Base-by-base conservation (phyloP, 257 asterid genomes). In the Capsicum rhomboideum region DNA sequence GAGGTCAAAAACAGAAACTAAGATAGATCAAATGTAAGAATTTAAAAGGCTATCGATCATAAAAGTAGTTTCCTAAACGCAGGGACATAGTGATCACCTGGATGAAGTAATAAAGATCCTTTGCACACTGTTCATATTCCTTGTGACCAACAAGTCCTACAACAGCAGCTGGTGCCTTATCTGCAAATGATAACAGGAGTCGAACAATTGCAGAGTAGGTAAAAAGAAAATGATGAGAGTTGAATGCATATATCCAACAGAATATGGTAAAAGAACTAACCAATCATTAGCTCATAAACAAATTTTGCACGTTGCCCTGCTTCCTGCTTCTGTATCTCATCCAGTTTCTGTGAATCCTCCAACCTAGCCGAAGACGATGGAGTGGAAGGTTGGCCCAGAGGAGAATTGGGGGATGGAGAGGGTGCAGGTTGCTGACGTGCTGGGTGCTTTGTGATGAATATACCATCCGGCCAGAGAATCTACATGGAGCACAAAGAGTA, bases 391-490 rank as follows among this genome's bases (percentile, higher is more conserved):
- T 85, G 89, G 84, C 84, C 89, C 78, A 68, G 84, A 44, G 87
- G 80, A 67, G 91, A 82, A 85, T 49, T 82, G 44, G 78, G 29
- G 68, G 97, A 86, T 42, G 92, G 86, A 80, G 92, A 53, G 23
- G 91, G 87, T 44, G 91, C 79, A 71, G 96, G 93, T 68, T 82
- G 91, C 86, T 85, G 94, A 72, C 98, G 91, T 83, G 87, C 89
- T 40, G 99, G 98, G 89, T 92, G 98, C 91, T 94, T 96, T 78
- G 98, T 96, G 54, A 96, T 87, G 92, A 96, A 96, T 85, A 96
- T 92, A 54, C 98, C 98, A 90, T 93, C 98, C 42, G 97, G 98
- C 98, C 98, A 94, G 83, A 96, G 94, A 86, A 94, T 92, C 99
- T 96, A 88, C 26, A 42, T 52, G 37, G 37, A 87, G 72, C 82